Base-by-base conservation (phyloP, 2,329 filamentous ascomycete species). In the Mycogone perniciosa region DNA sequence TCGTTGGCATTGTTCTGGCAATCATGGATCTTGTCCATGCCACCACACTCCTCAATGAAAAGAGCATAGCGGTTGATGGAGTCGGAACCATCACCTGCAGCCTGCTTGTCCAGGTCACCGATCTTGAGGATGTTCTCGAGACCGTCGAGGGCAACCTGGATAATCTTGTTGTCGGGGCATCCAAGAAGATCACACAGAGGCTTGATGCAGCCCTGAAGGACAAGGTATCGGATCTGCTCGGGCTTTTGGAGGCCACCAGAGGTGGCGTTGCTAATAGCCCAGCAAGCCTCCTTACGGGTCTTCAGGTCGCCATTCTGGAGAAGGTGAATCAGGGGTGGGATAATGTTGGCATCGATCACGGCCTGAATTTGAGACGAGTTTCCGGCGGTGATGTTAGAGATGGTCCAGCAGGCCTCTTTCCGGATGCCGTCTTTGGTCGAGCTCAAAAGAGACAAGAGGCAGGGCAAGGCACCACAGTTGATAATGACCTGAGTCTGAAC, bases 1-100 rank as follows among this genome's bases (percentile, higher is more conserved):
- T 99, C 93, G 74, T 99, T 99, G 76, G 92, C 92, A 65, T 99
- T 99, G 77, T 95, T 96, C 79, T 99, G 93, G 82, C 93, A 97
- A 63, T 97, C 92, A 75, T 99, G 93, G 62, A 99, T 97, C 85
- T 97, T 97, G 78, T 97, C 93, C 93, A 99, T 99, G 59, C 93
- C 93, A 65, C 90, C 89, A 60, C 91, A 95, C 73, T 99, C 93
- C 74, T 99, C 93, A 60, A 99, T 99, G 74, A 95, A 97, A 57
- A 99, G 81, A 43, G 93, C 93, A 65, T 95, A 99, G 59, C 89
- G 86, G 83, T 99, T 99, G 75, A 99, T 89, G 46, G 84, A 81
- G 57, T 92, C 87, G 47, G 79, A 75, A 53, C 81, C 83, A 51
- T 85, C 85, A 61, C 85, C 86, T 56, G 84, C 81, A 57, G 90